Evolutionary conservation across 495 filamentous ascomycete species (phyloP).

Genomic region (Hypoxylon perforatum): DNA sequence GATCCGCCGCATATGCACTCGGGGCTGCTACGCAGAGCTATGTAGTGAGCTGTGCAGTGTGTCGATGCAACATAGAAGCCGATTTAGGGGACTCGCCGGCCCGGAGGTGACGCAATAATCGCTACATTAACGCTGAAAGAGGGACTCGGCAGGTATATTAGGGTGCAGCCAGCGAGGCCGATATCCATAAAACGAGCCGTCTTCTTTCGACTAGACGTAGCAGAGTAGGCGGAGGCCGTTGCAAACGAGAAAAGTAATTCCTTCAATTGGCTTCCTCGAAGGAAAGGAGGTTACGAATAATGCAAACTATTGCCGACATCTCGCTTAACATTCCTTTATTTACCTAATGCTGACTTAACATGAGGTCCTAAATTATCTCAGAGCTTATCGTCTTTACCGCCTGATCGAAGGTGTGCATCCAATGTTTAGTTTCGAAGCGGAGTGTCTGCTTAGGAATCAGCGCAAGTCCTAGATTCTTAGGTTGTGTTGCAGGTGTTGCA

Average conservation of each 20-base stretch:
- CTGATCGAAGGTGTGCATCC: background rate
- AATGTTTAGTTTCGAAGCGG: background rate
- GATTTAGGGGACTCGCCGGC: slow-evolving; percentile 22
- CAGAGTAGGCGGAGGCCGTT: background rate
- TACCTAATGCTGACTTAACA: background rate
- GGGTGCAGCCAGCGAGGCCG: background rate
- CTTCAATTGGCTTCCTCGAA: no score
- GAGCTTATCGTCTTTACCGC: no score
- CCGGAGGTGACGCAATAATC: slow-evolving; percentile 28
- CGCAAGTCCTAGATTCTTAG: no score
- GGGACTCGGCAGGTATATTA: slow-evolving; percentile 25
- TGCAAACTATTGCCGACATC: background rate
- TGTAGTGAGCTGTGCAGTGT: background rate
- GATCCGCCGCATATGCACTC: slow-evolving; percentile 29
- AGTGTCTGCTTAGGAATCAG: no score
- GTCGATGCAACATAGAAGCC: slow-evolving; percentile 32
- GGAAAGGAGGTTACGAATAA: no score
- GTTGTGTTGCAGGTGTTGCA: no score
- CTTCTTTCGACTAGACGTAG: no score
- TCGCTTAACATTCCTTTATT: slow-evolving; percentile 1
- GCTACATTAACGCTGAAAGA: slow-evolving; percentile 10
- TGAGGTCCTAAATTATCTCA: no score
- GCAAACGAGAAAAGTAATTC: no score
- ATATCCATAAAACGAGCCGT: no score
- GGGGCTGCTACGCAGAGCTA: slow-evolving; percentile 10